A percentile compares a stretch with the other conserved stretches of the same genome.
Evolutionary conservation across 139 green algal species (phyloP).

Genomic region (Gonium pectorale): DNA sequence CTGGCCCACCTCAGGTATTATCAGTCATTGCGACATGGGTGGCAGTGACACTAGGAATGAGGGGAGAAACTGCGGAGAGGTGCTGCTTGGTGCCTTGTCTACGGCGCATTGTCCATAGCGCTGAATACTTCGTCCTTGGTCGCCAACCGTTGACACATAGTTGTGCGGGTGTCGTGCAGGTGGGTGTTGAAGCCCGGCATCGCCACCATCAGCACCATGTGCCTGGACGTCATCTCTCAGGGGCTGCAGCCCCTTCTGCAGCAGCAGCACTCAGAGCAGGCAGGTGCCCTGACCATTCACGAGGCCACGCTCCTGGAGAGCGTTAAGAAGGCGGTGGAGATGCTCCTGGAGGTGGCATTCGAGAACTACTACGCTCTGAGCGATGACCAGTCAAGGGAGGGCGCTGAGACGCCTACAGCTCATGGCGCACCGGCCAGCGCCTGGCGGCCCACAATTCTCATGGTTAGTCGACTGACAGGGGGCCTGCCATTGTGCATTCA

Average conservation of each 20-base stretch:
- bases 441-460: slow-evolving; percentile 31
- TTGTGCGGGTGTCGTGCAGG: too few relatives aligned
- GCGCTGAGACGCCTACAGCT: not conserved
- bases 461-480: slow-evolving; percentile 13
- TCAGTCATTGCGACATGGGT: too few relatives aligned
- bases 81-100: too few relatives aligned
- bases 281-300: slow-evolving; percentile 27
- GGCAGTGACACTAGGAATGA: too few relatives aligned
- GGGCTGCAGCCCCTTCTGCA: slow-evolving; percentile 52
- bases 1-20: slow-evolving; percentile 59
- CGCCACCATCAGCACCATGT: slow-evolving; percentile 50
- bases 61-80: too few relatives aligned
- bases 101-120: too few relatives aligned
- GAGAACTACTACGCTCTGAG: slow-evolving; percentile 62
- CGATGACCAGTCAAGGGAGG: slow-evolving; percentile 29
- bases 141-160: too few relatives aligned
- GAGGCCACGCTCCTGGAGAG: slow-evolving; percentile 54
- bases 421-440: not conserved
- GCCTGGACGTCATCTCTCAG: slow-evolving; percentile 52
- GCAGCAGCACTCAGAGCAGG: slow-evolving; percentile 15
- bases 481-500: too few relatives aligned
- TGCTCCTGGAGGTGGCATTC: slow-evolving; percentile 63
- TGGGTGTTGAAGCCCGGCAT: slow-evolving; percentile 65
- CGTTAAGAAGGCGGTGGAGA: slow-evolving; percentile 57
- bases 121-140: too few relatives aligned